Evolutionary conservation across 352 stramenopile genomes (phyloP).

Genomic region (Globisporangium nodosum): DNA sequence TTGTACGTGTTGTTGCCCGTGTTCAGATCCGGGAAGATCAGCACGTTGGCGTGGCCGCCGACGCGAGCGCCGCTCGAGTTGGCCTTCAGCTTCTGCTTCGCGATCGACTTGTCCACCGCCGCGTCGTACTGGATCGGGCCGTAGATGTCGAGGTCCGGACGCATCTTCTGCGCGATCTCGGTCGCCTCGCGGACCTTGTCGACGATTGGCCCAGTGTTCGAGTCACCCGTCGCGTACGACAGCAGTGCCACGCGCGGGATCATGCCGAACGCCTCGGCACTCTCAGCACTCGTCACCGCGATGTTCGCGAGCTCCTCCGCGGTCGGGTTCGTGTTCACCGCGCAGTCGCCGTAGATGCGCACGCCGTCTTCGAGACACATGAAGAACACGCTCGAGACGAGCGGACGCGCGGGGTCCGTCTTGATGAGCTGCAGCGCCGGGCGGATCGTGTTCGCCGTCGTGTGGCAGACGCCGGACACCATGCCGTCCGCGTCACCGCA

Average conservation of each 20-base stretch:
- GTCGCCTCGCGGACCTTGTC: constrained; percentile 85
- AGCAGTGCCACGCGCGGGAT: constrained; percentile 79
- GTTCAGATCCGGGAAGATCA: constrained; percentile 87
- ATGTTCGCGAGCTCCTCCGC: constrained; percentile 76
- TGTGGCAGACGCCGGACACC: constrained; percentile 81
- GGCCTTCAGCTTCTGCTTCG: constrained; percentile 76
- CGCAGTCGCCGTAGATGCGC: constrained; percentile 81
- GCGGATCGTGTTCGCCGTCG: constrained; percentile 85
- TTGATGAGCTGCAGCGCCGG: constrained; percentile 88
- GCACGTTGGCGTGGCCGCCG: constrained; percentile 75
- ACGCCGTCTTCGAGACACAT: constrained; percentile 83
- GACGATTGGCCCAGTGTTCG: constrained; percentile 72
- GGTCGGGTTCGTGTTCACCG: constrained; percentile 78
- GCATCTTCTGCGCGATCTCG: constrained; percentile 53
- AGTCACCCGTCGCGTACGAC: constrained; percentile 80
- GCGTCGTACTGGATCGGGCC: constrained; percentile 87
- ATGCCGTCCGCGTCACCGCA: constrained; percentile 77
- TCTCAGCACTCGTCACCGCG: constrained; percentile 68
- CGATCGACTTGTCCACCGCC: constrained; percentile 68
- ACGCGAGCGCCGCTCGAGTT: constrained; percentile 52
- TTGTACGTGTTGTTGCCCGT: constrained; percentile 90
- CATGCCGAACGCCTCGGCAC: constrained; percentile 70
- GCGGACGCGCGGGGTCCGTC: constrained; percentile 49
- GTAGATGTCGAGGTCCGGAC: constrained; percentile 75
- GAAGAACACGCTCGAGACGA: constrained; percentile 86